Evolutionary conservation across 2,329 filamentous ascomycete genomes (phyloP).

Genomic region (Emmonsiellopsis sp.): DNA sequence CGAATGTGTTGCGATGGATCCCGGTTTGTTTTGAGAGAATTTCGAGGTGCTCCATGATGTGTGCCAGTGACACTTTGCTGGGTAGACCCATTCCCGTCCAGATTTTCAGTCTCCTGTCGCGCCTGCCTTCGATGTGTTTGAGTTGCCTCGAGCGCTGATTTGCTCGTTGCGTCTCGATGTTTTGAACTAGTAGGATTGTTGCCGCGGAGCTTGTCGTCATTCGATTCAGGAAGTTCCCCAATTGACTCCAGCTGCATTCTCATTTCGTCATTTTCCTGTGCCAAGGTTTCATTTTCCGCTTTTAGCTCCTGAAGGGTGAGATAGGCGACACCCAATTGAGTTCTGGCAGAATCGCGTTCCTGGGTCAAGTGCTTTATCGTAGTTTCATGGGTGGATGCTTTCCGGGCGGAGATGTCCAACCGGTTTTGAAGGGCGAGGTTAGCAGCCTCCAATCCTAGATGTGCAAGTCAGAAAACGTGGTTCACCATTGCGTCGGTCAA

Average conservation of each 20-base stretch:
- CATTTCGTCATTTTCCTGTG: conserved; percentile 31
- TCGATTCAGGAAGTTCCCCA: conserved; percentile 5
- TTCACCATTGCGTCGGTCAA: conserved; percentile 20
- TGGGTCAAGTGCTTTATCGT: conserved; percentile 45
- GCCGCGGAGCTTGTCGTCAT: neutral
- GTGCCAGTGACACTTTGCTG: neutral
- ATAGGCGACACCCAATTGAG: conserved; percentile 49
- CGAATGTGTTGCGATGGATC: neutral
- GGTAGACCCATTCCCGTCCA: neutral
- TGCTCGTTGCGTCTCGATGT: neutral
- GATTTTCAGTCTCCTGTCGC: neutral
- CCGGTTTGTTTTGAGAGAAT: neutral
- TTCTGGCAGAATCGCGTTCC: conserved; percentile 51
- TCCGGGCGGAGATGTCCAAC: conserved; percentile 47
- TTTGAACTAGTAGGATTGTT: neutral
- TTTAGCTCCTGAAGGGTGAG: conserved; percentile 41
- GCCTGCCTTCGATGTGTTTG: neutral
- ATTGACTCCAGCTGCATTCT: conserved; percentile 26
- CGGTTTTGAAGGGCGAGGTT: conserved; percentile 47
- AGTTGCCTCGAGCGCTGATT: neutral
- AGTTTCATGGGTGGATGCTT: conserved; percentile 45
- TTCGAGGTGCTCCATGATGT: neutral
- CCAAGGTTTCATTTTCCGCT: conserved; percentile 28
- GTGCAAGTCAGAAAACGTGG: conserved; percentile 14
- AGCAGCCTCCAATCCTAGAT: conserved; percentile 41